Base-by-base conservation (phyloP, 2,329 filamentous ascomycete species). In the Fusarium sp. region DNA sequence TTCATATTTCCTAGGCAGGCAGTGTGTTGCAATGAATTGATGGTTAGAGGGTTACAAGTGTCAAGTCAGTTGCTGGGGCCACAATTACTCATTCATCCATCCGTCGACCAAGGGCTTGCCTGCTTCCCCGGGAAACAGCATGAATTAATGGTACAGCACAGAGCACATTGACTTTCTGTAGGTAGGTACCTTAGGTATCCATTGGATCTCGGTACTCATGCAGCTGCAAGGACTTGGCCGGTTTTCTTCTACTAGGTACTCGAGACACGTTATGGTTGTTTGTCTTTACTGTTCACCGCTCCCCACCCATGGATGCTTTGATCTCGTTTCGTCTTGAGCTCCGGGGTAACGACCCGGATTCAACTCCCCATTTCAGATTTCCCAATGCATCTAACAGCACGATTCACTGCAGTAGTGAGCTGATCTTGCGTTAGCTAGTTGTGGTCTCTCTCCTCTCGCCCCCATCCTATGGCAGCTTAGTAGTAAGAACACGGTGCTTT, bases 381-480 rank as follows among this genome's bases (percentile, higher is more conserved):
- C 46, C 31, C 20, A 51, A 40, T 49, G 38, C 58, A 65, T 49
- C 34, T 44, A 44, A 64, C 46, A 63, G 45, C 52, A 62, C 40
- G 57, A 40, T 65, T 65, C 23, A 54, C 42, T 59, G 60, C 51
- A 70, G 57, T 41, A 57, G 67, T 72, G 68, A 71, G 52, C 68
- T 72, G 70, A 72, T 70, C 38, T 38, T 53, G 23, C 23, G 57
- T 44, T 26, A 18, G n/a, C 8, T 7, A n/a, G 26, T 18, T 30
- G 41, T 44, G 30, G 10, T n/a, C 30, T 30, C 33, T 54, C 65
- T 54, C 58, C 47, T 56, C 57, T 38, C 45, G 20, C 42, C 58
- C 49, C 49, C 8, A 30, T 11, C 10, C 49, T 33, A 56, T 28
- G 16, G 11, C 30, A 18, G 5, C 13, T 23, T 47, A 20, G 16